Evolutionary conservation across 805 yeast genomes (phyloP), one percentile per base, ranked within the genome.

Genomic region (Brettanomyces sp.): DNA sequence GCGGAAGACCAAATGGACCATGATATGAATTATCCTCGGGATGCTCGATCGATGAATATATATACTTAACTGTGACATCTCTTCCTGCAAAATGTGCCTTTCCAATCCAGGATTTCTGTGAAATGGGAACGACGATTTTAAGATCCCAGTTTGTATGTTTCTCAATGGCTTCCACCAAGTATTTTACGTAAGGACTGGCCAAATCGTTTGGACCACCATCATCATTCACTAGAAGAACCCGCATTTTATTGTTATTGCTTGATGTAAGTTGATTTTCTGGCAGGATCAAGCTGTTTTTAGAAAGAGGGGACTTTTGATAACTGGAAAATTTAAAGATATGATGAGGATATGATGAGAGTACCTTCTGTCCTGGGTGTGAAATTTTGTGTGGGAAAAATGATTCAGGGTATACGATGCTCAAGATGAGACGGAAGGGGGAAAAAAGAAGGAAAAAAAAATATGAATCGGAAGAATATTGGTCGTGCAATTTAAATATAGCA

Each of bases 71-170:
- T 2, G 77, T 66, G 37, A 84, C 67, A 25, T 77, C 74, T 51
- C 76, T 73, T 5, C 88, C 91, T 0, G 95, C 95, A 57, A 93
- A 80, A 68, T 90, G 97, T 5, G 99, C 98, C 63, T 93, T 93
- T 35, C 96, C 96, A 47, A 89, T 91, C 99, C 99, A 93, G 12
- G 97, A 90, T 55, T 93, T 70, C 56, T 77, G 82, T 47, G 87
- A 95, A 45, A 80, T 75, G 11, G 99, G 99, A 3, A 93, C 82
- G 25, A 83, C 89, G 21, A 90, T 80, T 23, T 89, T 79, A 32
- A 90, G 65, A 25, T 84, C 77, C 98, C 98, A 91, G 59, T 86
- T 79, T 5, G 96, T 86, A 45, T 68, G 55, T 38, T 69, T 60
- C 40, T 61, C 59, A 41, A 90, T 70, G 42, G 86, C 85, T 50